These are phyloP conservation scores for Cystoderma amianthinum DNA, from an alignment of 768 basidiomycete species.

Conservation along the genomic window DNA sequence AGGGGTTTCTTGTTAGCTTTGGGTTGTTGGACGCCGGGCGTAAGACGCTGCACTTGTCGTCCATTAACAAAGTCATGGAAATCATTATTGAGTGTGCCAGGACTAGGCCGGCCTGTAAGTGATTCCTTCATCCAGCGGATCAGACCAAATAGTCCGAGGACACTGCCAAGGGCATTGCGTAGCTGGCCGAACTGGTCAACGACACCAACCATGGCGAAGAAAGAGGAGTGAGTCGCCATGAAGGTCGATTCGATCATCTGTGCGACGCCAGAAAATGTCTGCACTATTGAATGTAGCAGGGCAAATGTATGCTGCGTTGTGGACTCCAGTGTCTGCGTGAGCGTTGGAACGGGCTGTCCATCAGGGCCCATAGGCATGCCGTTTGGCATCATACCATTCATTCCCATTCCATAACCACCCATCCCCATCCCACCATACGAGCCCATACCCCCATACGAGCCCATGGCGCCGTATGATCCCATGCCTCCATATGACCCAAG, in stretches of 20 bases:
- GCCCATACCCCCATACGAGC: constrained; percentile 21
- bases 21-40: constrained; percentile 31
- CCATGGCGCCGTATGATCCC: constrained; percentile 22
- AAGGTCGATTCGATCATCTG: constrained; percentile 98
- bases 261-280: constrained; percentile 89
- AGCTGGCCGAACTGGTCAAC: constrained; percentile 92
- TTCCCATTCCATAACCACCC: background rate
- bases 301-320: constrained; percentile 90
- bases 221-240: constrained; percentile 93
- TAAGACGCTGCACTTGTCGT: constrained; percentile 44
- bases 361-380: constrained; percentile 46
- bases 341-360: constrained; percentile 51
- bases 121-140: constrained; percentile 77
- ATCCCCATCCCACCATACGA: constrained; percentile 13
- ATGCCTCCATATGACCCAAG: constrained; percentile 18
- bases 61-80: constrained; percentile 75
- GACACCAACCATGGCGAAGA: constrained; percentile 95
- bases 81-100: constrained; percentile 45
- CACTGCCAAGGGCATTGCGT: constrained; percentile 87
- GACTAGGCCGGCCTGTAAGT: constrained; percentile 30
- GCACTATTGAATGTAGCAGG: constrained; percentile 76
- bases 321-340: constrained; percentile 83
- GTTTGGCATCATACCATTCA: constrained; percentile 7
- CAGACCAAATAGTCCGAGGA: constrained; percentile 87
- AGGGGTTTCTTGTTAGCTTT: constrained; percentile 85